Percentiles rank a stretch among this genome's conserved stretches.
These are phyloP conservation scores for Penicillium janthinellum DNA, from an alignment of 2,329 filamentous ascomycete genomes.

Conservation along the genomic window DNA sequence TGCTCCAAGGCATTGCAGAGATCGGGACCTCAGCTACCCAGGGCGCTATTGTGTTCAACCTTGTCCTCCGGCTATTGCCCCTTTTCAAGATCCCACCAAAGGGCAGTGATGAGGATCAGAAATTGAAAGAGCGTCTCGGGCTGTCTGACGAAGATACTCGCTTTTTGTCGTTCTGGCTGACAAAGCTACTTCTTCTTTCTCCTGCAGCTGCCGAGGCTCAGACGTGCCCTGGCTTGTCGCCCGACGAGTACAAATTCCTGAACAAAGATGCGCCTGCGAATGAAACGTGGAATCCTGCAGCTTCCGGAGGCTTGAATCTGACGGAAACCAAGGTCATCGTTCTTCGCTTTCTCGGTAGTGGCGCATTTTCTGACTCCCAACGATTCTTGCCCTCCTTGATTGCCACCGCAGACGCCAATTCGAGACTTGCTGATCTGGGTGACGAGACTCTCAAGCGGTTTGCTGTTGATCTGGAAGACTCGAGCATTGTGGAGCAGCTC, in stretches of 20 bases:
- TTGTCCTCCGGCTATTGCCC: constrained; percentile 75
- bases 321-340: constrained; percentile 70
- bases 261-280: constrained; percentile 57
- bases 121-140: constrained; percentile 66
- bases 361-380: constrained; percentile 80
- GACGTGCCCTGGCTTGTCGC: constrained; percentile 63
- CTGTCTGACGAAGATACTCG: constrained; percentile 70
- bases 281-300: constrained; percentile 63
- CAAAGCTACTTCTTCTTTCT: constrained; percentile 73
- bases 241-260: constrained; percentile 68
- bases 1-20: constrained; percentile 68
- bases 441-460: constrained; percentile 86
- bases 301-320: constrained; percentile 65
- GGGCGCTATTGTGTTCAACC: constrained; percentile 73
- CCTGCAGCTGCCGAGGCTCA: constrained; percentile 46
- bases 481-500: constrained; percentile 62
- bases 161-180: constrained; percentile 74
- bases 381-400: constrained; percentile 82
- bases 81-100: constrained; percentile 68
- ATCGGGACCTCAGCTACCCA: constrained; percentile 57
- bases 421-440: constrained; percentile 76
- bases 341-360: constrained; percentile 75
- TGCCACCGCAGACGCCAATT: constrained; percentile 80
- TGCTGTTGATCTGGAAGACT: constrained; percentile 68
- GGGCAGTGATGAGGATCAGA: constrained; percentile 75